These are phyloP conservation scores for Arthrinium phaeospermum DNA, from an alignment of 2,329 filamentous ascomycete genomes.

Conservation along the genomic window DNA sequence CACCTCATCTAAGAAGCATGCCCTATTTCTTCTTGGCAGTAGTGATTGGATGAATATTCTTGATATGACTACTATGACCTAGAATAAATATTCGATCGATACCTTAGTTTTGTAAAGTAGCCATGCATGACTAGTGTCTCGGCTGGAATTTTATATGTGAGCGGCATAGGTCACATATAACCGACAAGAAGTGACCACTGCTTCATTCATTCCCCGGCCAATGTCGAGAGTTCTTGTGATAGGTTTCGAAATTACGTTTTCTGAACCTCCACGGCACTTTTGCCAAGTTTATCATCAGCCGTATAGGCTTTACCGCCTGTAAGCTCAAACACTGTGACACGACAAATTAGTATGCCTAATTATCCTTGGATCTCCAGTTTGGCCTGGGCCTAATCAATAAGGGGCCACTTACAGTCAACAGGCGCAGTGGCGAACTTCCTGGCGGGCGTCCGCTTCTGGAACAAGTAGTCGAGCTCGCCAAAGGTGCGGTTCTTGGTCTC, in stretches of 20 bases:
- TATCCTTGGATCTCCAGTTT: background rate
- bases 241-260: background rate
- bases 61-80: no score
- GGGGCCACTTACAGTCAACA: slow-evolving; percentile 36
- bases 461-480: slow-evolving; percentile 55
- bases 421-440: slow-evolving; percentile 40
- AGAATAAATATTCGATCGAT: no score
- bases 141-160: no score
- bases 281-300: background rate
- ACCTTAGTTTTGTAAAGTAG: no score
- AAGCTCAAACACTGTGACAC: slow-evolving; percentile 1
- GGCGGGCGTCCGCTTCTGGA: slow-evolving; percentile 43
- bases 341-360: background rate
- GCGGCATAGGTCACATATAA: background rate
- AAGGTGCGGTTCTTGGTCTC: slow-evolving; percentile 52
- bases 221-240: no score
- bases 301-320: background rate
- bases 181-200: background rate
- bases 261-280: background rate
- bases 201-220: no score
- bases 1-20: no score
- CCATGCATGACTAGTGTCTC: no score
- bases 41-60: no score
- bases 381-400: background rate
- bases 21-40: no score